A percentile compares a stretch with the other conserved stretches of the same genome.
Conservation (phyloP, 2,329 filamentous ascomycete species). For the Sporothrix brunneoviolacea region DNA sequence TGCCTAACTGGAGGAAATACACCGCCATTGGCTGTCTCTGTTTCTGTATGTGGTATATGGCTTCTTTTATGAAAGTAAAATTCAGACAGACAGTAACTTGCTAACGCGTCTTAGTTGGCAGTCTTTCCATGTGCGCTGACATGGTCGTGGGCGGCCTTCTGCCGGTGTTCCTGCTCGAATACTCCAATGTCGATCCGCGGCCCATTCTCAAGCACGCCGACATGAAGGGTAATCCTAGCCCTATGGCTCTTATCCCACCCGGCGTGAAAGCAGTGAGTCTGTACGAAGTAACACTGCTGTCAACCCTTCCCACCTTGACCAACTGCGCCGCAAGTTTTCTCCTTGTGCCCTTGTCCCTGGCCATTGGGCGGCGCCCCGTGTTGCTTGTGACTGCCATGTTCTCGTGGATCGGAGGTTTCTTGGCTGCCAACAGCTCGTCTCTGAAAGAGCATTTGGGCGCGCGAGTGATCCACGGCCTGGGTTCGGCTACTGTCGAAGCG, state of each 20-base stretch:
- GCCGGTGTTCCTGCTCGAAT: conserved; percentile 30
- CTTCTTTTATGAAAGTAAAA: too few species aligned
- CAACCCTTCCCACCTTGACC: conserved; percentile 28
- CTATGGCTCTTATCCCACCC: conserved; percentile 25
- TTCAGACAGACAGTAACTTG: too few species aligned
- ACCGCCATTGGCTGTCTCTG: conserved; percentile 23
- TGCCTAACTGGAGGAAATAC: conserved; percentile 27
- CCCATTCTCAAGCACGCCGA: conserved; percentile 21
- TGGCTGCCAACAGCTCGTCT: conserved; percentile 26
- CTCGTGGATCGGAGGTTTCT: conserved; percentile 30
- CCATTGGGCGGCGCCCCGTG: conserved; percentile 29
- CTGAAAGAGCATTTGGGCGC: conserved; percentile 25
- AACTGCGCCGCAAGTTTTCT: conserved; percentile 31
- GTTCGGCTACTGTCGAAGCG: conserved; percentile 31
- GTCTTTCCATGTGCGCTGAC: conserved; percentile 24
- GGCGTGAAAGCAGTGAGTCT: conserved; percentile 26
- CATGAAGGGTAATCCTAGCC: conserved; percentile 15
- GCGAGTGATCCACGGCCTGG: conserved; percentile 29
- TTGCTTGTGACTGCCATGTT: conserved; percentile 28
- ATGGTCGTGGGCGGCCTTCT: conserved; percentile 26
- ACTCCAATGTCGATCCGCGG: conserved; percentile 27
- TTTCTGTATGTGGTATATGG: conserved; percentile 22
- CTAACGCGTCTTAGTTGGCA: conserved; percentile 19
- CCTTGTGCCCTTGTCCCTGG: conserved; percentile 31
- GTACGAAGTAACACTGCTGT: conserved; percentile 26